Evolutionary conservation across 495 filamentous ascomycete genomes (phyloP).

Genomic region (Sphaerosporella brunnea): DNA sequence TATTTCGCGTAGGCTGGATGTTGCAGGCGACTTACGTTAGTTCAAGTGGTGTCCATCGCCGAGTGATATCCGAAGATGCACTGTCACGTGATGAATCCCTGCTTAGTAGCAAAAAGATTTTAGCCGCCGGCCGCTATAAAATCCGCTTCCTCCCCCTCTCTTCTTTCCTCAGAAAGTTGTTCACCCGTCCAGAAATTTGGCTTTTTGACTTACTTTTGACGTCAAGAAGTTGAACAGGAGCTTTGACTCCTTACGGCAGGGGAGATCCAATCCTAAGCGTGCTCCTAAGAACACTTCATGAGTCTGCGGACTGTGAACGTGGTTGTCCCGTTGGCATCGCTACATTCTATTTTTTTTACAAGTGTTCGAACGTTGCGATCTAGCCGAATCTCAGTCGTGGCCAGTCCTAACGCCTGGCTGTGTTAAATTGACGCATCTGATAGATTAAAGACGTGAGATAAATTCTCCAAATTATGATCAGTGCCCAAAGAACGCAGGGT

Average conservation of each 20-base stretch:
- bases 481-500: not conserved
- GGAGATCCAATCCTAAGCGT: not conserved
- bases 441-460: too few species aligned
- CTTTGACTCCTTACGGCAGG: not conserved
- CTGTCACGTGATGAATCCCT: too few species aligned
- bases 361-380: not conserved
- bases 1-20: too few species aligned
- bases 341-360: not conserved
- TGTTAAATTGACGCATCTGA: too few species aligned
- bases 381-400: not conserved
- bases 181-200: not conserved
- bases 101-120: not conserved
- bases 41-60: too few species aligned
- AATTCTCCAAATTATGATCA: not conserved
- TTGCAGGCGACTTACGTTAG: too few species aligned
- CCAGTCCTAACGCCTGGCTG: not conserved
- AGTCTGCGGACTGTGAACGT: not conserved
- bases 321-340: slow-evolving; percentile 1
- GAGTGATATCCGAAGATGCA: too few species aligned
- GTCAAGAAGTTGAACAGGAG: not conserved
- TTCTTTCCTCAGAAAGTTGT: not conserved
- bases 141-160: not conserved
- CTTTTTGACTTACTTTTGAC: not conserved
- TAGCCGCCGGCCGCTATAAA: not conserved
- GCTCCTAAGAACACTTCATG: slow-evolving; percentile 1